Conservation (phyloP, 2,329 filamentous ascomycete genomes). For the Aspergillus brunneoviolaceus region DNA sequence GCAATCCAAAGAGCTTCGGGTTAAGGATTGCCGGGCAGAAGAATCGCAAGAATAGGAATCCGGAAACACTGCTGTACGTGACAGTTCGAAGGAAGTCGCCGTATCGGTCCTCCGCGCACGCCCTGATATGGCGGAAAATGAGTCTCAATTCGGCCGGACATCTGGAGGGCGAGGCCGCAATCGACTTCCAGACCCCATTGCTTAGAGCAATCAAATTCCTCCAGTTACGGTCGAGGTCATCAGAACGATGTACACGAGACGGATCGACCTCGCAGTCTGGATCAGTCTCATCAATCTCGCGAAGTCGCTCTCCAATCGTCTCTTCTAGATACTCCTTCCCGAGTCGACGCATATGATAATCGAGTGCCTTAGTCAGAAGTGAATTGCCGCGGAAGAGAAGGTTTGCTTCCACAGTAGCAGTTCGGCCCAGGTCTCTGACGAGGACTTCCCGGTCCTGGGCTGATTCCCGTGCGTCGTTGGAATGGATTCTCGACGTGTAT, state of each 20-base stretch:
- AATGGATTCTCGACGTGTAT: constrained; percentile 64
- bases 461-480: constrained; percentile 58
- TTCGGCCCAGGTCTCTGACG: constrained; percentile 63
- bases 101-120: constrained; percentile 91
- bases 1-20: constrained; percentile 84
- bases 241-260: constrained; percentile 64
- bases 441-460: constrained; percentile 59
- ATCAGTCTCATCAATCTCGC: constrained; percentile 86
- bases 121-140: constrained; percentile 86
- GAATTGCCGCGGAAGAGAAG: constrained; percentile 94
- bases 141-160: constrained; percentile 79
- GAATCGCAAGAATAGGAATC: constrained; percentile 90
- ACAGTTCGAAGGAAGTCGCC: constrained; percentile 89
- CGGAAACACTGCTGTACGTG: constrained; percentile 89
- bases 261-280: constrained; percentile 95
- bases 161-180: constrained; percentile 69
- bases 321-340: constrained; percentile 92
- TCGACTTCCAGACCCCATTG: constrained; percentile 80
- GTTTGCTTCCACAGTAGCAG: constrained; percentile 77
- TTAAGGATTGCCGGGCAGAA: constrained; percentile 96
- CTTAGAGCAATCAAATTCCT: constrained; percentile 71
- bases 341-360: constrained; percentile 91
- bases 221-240: constrained; percentile 85
- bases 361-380: constrained; percentile 85
- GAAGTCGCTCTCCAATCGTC: constrained; percentile 78